Evolutionary conservation across 345 rosid genomes (phyloP), one percentile per base, ranked within the genome.

Genomic region (Syzygium aqueum): DNA sequence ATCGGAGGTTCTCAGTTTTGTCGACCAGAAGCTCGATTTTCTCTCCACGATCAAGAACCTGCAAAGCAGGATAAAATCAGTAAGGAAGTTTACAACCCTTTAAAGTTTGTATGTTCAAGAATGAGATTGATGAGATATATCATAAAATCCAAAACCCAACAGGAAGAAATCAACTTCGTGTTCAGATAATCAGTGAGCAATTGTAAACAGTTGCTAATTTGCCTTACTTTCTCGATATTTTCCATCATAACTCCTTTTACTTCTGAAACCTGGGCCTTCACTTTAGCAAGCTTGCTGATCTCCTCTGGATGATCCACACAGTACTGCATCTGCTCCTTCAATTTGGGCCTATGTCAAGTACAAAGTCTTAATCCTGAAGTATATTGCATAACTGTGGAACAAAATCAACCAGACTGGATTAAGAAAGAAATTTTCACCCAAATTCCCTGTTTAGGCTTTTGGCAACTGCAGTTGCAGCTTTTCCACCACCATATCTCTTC

Each of bases 1-100:
- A 92, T 53, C 92, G 96, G 87, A 95, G 96, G 89, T 94, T 94
- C 90, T 95, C 98, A 54, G 98, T 94, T 89, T 94, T 95, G 87
- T 94, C 98, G 53, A 95, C 98, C 87, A 95, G 90, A 84, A 95
- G 89, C 90, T 95, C 97, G 86, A 95, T 94, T 91, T 95, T 95
- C 90, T 95, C 96, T 54, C 98, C 97, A 56, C 98, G 96, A 89
- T 94, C 96, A 83, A 95, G 94, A 88, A 95, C 97, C 96, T 94
- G 88, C 15, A 73, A 53, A 22, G 43, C 49, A n/a, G 80, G 51
- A 46, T 59, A 3, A 54, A 78, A 73, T 73, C 49, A 40, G 23
- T 73, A 33, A 37, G 49, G 43, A 73, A 67, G 78, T 67, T 85
- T 56, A 49, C 4, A 73, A 73, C 80, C 57, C 40, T 53, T 27